These are phyloP conservation scores for Sporisorium scitamineum DNA, from an alignment of 1,284 basidiomycete genomes.

Conservation along the genomic window DNA sequence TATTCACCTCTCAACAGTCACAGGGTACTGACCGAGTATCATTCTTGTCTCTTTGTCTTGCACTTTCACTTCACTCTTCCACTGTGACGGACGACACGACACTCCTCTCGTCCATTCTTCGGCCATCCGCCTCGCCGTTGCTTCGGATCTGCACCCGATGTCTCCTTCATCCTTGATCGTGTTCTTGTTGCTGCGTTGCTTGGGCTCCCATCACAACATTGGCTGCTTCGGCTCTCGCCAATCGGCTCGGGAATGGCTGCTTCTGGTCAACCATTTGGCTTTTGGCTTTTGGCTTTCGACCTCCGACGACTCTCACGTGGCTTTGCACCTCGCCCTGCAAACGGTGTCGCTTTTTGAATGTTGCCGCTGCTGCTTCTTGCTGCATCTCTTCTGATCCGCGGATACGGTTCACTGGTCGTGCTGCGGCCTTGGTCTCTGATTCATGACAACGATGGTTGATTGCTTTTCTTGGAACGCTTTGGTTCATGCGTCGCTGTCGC, in stretches of 20 bases:
- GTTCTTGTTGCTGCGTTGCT: not conserved
- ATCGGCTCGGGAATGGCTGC: not conserved
- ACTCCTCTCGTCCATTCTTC: not conserved
- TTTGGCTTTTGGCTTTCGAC: conserved; percentile 4
- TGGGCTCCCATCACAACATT: not conserved
- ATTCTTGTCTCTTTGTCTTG: not conserved
- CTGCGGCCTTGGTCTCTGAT: not conserved
- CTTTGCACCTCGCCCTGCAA: not conserved
- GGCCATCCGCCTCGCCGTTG: not conserved
- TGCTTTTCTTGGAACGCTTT: not conserved
- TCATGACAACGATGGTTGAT: not conserved
- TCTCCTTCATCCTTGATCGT: not conserved
- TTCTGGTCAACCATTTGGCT: not conserved
- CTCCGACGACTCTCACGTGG: conserved; percentile 8
- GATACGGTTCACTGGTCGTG: not conserved
- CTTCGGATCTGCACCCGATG: conserved; percentile 1
- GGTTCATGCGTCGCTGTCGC: not conserved
- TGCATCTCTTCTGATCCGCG: too few relatives aligned
- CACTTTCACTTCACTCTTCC: not conserved
- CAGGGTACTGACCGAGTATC: conserved; percentile 7
- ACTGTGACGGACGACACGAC: too few relatives aligned
- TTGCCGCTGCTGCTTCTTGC: not conserved
- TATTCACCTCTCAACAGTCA: not conserved
- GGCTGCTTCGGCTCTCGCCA: not conserved
- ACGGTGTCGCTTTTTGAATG: not conserved